Evolutionary conservation across 2,329 filamentous ascomycete species (phyloP).

Genomic region (Verticillium alfalfae): DNA sequence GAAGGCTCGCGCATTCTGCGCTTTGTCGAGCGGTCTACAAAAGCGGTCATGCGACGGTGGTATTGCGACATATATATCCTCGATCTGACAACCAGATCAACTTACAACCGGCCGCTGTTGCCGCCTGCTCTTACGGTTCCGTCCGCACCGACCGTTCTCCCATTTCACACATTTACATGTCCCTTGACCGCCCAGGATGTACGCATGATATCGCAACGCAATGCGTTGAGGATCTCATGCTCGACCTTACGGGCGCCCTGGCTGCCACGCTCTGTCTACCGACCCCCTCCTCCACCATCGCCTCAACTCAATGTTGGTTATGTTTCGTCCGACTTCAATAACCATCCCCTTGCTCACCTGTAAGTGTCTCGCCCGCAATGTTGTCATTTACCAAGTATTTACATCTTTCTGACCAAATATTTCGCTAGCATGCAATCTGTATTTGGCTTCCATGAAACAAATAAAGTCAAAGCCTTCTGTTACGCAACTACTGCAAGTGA

Average conservation of each 20-base stretch:
- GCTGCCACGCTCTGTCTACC: slow-evolving; percentile 75
- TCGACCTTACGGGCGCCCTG: slow-evolving; percentile 83
- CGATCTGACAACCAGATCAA: slow-evolving; percentile 47
- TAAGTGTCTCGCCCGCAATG: slow-evolving; percentile 25
- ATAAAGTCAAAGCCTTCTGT: slow-evolving; percentile 77
- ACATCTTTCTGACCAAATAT: neutral
- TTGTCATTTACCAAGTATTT: neutral
- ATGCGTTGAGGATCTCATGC: slow-evolving; percentile 86
- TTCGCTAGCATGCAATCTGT: slow-evolving; percentile 81
- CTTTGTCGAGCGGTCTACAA: slow-evolving; percentile 78
- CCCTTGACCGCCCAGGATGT: slow-evolving; percentile 89
- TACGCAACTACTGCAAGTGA: slow-evolving; percentile 94
- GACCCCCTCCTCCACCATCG: slow-evolving; percentile 75
- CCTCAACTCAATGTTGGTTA: slow-evolving; percentile 91
- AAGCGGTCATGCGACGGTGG: slow-evolving; percentile 74
- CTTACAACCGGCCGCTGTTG: slow-evolving; percentile 68
- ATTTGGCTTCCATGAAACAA: slow-evolving; percentile 79
- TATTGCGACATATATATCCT: slow-evolving; percentile 76
- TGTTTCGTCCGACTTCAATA: slow-evolving; percentile 97
- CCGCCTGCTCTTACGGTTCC: slow-evolving; percentile 72
- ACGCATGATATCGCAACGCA: slow-evolving; percentile 88
- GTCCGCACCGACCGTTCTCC: slow-evolving; percentile 85
- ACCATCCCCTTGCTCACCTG: slow-evolving; percentile 91
- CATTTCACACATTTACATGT: slow-evolving; percentile 97
- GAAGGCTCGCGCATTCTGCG: slow-evolving; percentile 83